A percentile compares a stretch with the other conserved stretches of the same genome.
phyloP scores from a whole-genome alignment of 805 yeast species.

The Kurtzmaniella fragi region DNA sequence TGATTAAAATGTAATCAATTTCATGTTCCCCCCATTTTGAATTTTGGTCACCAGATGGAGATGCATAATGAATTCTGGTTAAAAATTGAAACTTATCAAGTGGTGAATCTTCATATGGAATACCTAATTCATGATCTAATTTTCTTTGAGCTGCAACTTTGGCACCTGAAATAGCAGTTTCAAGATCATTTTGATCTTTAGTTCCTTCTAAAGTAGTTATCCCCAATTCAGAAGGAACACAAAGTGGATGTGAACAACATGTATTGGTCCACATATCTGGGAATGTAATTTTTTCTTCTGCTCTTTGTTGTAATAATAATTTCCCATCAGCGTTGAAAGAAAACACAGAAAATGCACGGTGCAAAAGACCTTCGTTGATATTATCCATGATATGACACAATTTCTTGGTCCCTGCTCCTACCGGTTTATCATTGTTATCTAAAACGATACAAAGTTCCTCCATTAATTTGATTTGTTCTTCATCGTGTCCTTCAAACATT shows the following conservation, averaged over 20 bases:
- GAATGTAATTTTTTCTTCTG: slow-evolving; percentile 93
- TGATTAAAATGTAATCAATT: slow-evolving; percentile 87
- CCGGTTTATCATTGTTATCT: slow-evolving; percentile 79
- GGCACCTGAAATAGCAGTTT: slow-evolving; percentile 68
- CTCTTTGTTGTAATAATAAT: slow-evolving; percentile 89
- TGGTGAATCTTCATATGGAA: slow-evolving; percentile 55
- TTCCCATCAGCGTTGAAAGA: slow-evolving; percentile 73
- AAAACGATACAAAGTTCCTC: slow-evolving; percentile 93
- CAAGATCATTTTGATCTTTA: slow-evolving; percentile 32
- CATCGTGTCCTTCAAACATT: slow-evolving; percentile 82
- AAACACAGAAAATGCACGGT: slow-evolving; percentile 96
- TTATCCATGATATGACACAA: slow-evolving; percentile 83
- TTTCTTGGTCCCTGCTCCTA: slow-evolving; percentile 94
- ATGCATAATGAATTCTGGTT: slow-evolving; percentile 92
- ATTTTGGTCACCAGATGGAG: slow-evolving; percentile 68
- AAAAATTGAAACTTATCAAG: slow-evolving; percentile 69
- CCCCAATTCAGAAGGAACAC: slow-evolving; percentile 79
- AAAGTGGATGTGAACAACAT: slow-evolving; percentile 96
- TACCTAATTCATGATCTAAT: slow-evolving; percentile 90
- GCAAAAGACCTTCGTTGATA: slow-evolving; percentile 80
- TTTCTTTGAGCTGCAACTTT: slow-evolving; percentile 89
- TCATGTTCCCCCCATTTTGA: slow-evolving; percentile 95
- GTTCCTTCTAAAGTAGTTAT: slow-evolving; percentile 9
- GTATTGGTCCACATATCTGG: slow-evolving; percentile 98
- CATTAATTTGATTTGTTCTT: slow-evolving; percentile 92